Base-by-base conservation (phyloP, 106 monocot species). In the Chionographis japonica region DNA sequence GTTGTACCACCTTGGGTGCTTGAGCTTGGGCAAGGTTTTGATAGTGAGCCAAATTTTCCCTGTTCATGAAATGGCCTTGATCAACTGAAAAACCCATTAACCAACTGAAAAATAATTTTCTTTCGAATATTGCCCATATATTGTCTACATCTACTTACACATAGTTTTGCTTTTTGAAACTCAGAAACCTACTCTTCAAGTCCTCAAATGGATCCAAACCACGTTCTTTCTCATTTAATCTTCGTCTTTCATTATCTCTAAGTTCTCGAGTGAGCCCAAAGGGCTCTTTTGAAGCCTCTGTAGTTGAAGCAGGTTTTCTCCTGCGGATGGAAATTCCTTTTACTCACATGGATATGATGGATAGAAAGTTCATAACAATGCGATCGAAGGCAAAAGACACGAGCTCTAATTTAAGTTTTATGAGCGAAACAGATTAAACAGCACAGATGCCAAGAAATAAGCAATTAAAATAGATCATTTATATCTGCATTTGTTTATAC, bases 1-100 rank as follows among this genome's bases (percentile, higher is more conserved):
- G 20, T 14, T 17, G 11, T 36, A 41, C 61, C 65, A 89, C 97
- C 92, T 97, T 97, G 4, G 97, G 97, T 66, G 81, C 55, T 76
- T 97, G 97, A 52, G 37, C 82, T 63, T 92, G 37, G 51, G 97
- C 77, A 68, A 97, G 97, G 57, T 72, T 87, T 72, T 83, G 67
- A 74, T 82, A 97, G 15, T 85, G 79, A 68, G 56, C 66, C 59
- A 62, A 65, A 78, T 97, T 85, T 43, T 75, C 86, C 84, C 97
- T 97, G 80, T 67, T 70, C 43, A 84, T 76, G n/a, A 17, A 19
- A 72, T 38, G 68, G 43, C 37, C 6, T 42, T 17, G 58, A 60
- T 75, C 60, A 75, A 50, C 40, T 46, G 6, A 52, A 54, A 13
- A n/a, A n/a, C n/a, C n/a, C n/a, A n/a, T n/a, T n/a, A n/a, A n/a